Base-by-base conservation (phyloP, 2,329 filamentous ascomycete species). In the Talaromyces funiculosus region DNA sequence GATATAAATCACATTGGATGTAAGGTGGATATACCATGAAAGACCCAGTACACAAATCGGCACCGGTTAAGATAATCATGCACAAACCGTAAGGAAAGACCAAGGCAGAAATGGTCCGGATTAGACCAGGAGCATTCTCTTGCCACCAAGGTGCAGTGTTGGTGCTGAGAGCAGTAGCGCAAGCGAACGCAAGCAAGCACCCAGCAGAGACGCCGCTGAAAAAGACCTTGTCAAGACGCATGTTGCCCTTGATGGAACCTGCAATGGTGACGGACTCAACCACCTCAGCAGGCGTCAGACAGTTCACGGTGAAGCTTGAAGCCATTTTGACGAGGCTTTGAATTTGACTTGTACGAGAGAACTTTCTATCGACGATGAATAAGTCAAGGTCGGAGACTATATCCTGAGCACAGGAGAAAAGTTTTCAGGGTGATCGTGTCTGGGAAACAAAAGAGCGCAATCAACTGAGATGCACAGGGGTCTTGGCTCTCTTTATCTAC, bases 171-270 rank as follows among this genome's bases (percentile, higher is more conserved):
- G 72, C 67, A 2, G 79, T 76, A 0, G 78, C 81, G 43, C 77
- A 80, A 4, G 78, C 81, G 63, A 85, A 83, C 2, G 78, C 75
- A 1, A 84, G 71, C 5, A 84, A 69, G 59, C 77, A 77, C 0
- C 82, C 82, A 4, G 81, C 81, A 49, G 81, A 78, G 42, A 83
- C 75, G 3, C 78, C 71, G 62, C 78, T 81, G 49, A 81, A 65
- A 64, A 84, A 82, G 42, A 83, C 73, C 64, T 83, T 84, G 66
- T 82, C 78, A 3, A 78, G 69, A 9, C 80, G 74, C 79, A 81
- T 83, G 59, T 80, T 76, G 9, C 80, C 80, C 67, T 84, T 84
- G 57, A 74, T 74, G 26, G 74, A 73, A 4, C 82, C 83, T n/a
- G 78, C 74, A 10, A 80, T 76, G 1, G 77, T 78, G 60, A 82